Conservation (phyloP, 306 rosid species). For the Phaseolus lunatus region DNA sequence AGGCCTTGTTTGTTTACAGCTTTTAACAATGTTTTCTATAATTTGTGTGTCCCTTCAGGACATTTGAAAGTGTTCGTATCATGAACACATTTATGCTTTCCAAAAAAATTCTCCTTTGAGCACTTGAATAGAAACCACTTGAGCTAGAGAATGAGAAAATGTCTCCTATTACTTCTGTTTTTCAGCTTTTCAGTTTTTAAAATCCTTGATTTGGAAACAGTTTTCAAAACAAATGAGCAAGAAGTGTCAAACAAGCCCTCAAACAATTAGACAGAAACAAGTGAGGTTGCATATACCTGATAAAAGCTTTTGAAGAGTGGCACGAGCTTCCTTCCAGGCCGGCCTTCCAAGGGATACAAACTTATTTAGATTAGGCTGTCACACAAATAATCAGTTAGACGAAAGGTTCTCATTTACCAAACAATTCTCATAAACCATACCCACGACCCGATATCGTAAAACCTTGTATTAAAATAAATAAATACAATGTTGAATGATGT, state of each 20-base stretch:
- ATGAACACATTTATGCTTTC: neutral
- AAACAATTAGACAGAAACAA: constrained; percentile 1
- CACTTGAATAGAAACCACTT: neutral
- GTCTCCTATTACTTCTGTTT: neutral
- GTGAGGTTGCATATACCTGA: constrained; percentile 58
- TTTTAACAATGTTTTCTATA: neutral
- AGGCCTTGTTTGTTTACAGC: neutral
- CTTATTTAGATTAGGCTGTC: constrained; percentile 84
- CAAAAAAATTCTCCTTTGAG: neutral
- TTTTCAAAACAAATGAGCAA: neutral
- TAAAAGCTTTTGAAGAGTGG: constrained; percentile 83
- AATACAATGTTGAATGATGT: constrained; percentile 6
- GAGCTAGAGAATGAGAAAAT: neutral
- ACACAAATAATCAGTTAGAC: constrained; percentile 29
- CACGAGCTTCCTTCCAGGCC: constrained; percentile 98
- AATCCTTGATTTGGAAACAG: neutral
- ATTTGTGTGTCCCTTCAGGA: neutral
- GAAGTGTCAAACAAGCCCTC: neutral
- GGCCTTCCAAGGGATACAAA: constrained; percentile 89
- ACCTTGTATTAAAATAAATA: neutral
- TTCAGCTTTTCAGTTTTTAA: neutral
- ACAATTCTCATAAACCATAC: neutral
- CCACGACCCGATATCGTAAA: neutral
- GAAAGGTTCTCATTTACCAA: constrained; percentile 1
- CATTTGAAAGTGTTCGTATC: neutral